Conservation (phyloP, 2,329 filamentous ascomycete genomes). For the Verticillium longisporum region DNA sequence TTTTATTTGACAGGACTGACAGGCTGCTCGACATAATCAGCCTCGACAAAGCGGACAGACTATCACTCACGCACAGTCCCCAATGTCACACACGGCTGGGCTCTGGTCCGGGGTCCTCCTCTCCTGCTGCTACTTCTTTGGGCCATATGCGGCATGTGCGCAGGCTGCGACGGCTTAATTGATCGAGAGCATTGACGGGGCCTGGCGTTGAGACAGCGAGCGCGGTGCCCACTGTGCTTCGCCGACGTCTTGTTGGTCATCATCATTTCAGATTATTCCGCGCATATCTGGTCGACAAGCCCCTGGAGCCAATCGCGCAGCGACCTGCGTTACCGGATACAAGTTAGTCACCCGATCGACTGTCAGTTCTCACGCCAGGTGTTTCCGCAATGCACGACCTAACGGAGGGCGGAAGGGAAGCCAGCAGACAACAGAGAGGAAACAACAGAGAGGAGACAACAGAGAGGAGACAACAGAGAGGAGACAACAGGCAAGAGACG, state of each 20-base stretch:
- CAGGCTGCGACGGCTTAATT: neutral
- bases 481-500: neutral
- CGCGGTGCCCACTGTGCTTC: neutral
- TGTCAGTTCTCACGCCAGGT: neutral
- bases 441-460: too few species aligned
- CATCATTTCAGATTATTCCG: neutral
- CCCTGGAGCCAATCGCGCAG: neutral
- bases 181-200: neutral
- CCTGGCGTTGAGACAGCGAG: neutral
- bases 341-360: neutral
- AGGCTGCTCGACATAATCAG: neutral
- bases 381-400: neutral
- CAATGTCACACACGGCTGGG: neutral
- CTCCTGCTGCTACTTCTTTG: neutral
- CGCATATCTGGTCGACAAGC: neutral
- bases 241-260: neutral
- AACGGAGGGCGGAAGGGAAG: neutral
- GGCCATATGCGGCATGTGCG: neutral
- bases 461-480: neutral
- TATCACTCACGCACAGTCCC: neutral
- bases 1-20: neutral
- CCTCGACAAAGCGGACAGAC: neutral
- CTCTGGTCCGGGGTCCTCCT: neutral
- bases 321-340: neutral
- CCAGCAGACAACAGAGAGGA: too few species aligned